These are phyloP conservation scores for Diplocarpon mali DNA, from an alignment of 2,329 filamentous ascomycete species.

Conservation along the genomic window DNA sequence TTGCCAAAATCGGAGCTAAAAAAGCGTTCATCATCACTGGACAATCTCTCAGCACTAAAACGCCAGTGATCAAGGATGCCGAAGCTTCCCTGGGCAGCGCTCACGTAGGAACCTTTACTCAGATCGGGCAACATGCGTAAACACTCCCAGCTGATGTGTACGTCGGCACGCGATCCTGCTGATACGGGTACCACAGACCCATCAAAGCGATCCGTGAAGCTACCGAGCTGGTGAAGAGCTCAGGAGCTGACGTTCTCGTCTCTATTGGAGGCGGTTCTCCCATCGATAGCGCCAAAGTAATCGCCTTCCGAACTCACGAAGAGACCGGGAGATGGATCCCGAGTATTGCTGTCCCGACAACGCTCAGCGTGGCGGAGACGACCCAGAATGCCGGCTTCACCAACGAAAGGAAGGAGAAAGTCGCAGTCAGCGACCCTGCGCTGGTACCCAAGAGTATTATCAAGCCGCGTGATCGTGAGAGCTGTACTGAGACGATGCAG, in stretches of 20 bases:
- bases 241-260: constrained; percentile 41
- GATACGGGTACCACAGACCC: too few species aligned
- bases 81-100: constrained; percentile 35
- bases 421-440: constrained; percentile 7
- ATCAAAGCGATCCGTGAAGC: constrained; percentile 28
- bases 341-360: constrained; percentile 38
- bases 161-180: too few species aligned
- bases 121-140: too few species aligned
- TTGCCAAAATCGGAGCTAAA: constrained; percentile 25
- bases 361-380: constrained; percentile 42
- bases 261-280: constrained; percentile 43
- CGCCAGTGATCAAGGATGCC: constrained; percentile 38
- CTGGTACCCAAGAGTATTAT: too few species aligned
- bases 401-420: constrained; percentile 37
- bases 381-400: constrained; percentile 42
- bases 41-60: constrained; percentile 41
- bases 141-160: too few species aligned
- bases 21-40: constrained; percentile 49
- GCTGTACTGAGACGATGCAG: constrained; percentile 11
- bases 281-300: constrained; percentile 40
- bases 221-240: constrained; percentile 35
- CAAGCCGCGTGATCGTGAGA: too few species aligned
- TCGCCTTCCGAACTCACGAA: constrained; percentile 34
- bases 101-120: constrained; percentile 41
- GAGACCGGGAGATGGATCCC: constrained; percentile 31